Evolutionary conservation across 495 filamentous ascomycete species (phyloP).

Genomic region (Penicillium turbatum): DNA sequence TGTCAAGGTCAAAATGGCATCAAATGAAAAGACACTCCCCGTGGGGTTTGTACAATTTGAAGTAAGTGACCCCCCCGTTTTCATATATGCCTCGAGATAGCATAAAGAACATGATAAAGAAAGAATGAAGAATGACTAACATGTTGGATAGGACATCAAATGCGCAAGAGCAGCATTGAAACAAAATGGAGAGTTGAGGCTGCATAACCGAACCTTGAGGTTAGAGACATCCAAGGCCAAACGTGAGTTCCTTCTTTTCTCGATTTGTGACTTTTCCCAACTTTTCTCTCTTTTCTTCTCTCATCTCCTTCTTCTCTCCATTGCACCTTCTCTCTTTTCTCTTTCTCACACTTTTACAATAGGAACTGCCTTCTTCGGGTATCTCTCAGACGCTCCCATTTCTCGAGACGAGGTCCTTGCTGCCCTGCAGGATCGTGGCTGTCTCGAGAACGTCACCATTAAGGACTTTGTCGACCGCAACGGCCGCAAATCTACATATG

Average conservation of each 20-base stretch:
- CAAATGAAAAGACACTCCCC: not conserved
- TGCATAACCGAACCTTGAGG: not conserved
- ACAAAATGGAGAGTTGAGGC: not conserved
- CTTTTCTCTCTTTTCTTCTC: not conserved
- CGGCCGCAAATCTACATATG: not conserved
- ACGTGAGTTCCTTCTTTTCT: not conserved
- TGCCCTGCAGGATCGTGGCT: not conserved
- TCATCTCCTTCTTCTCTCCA: not conserved
- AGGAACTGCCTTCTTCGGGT: not conserved
- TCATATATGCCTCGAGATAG: too few relatives aligned
- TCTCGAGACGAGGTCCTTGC: not conserved
- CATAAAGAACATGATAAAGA: too few relatives aligned
- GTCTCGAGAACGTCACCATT: not conserved
- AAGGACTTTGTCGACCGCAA: not conserved
- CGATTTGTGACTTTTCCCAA: not conserved
- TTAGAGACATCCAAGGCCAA: not conserved
- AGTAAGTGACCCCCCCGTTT: not conserved
- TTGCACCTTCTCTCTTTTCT: not conserved
- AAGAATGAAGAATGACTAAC: not conserved
- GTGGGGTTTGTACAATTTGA: constrained; percentile 4
- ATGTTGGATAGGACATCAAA: not conserved
- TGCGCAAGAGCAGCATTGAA: not conserved
- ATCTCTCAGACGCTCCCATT: not conserved
- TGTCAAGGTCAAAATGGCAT: not conserved
- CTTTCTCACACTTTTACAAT: not conserved